phyloP scores from a whole-genome alignment of 176 grass and related monocot species.

The Cenchrus purpureus region DNA sequence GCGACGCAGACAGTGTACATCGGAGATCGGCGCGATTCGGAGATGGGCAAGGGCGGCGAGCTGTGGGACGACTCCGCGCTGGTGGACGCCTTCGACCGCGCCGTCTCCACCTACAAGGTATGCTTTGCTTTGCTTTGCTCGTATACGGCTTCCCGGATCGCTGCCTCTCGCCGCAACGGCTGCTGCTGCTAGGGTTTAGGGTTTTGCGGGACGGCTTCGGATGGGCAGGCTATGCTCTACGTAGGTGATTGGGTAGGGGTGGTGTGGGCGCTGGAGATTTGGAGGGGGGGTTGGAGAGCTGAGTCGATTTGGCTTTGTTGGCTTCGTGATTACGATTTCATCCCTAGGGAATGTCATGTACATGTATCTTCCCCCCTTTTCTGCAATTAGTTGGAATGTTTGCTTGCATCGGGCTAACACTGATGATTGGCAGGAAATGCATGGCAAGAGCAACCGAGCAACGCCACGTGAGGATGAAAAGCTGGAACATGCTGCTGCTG shows the following conservation, averaged over 20 bases:
- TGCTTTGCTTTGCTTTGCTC: not conserved
- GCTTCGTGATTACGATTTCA: not conserved
- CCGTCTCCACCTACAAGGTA: constrained; percentile 74
- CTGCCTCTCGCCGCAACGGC: not conserved
- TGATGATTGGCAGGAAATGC: constrained; percentile 51
- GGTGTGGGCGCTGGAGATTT: not conserved
- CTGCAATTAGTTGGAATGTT: not conserved
- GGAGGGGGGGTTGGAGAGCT: not conserved
- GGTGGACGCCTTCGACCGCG: constrained; percentile 75
- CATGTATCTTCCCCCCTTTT: not conserved
- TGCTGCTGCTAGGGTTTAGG: constrained; percentile 38
- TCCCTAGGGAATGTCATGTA: not conserved
- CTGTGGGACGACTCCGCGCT: constrained; percentile 88
- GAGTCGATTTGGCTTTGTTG: not conserved
- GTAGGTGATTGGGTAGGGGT: not conserved
- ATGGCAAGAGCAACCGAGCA: constrained; percentile 33
- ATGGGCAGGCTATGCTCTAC: not conserved
- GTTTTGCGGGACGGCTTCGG: not conserved
- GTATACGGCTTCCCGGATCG: not conserved
- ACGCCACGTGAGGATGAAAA: constrained; percentile 38
- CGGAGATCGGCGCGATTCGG: not conserved
- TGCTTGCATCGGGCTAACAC: not conserved
- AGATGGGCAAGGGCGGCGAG: constrained; percentile 75
- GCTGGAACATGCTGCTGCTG: not conserved
- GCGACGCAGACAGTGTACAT: not conserved